Percentiles rank a stretch among this genome's conserved stretches.
Evolutionary conservation across 805 yeast genomes (phyloP).

Genomic region (Lachancea meyersii): DNA sequence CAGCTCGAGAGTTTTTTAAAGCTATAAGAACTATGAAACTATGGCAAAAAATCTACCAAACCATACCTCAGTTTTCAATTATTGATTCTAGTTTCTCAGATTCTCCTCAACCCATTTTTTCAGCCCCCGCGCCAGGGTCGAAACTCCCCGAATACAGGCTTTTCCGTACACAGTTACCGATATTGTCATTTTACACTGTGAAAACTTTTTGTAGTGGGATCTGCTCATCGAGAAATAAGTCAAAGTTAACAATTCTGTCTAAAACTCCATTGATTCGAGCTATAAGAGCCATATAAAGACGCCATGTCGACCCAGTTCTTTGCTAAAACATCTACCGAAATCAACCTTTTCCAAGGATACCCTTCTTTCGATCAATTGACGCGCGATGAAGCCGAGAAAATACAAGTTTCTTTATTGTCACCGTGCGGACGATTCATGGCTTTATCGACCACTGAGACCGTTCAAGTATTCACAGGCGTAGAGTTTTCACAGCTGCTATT

Average conservation of each 20-base stretch:
- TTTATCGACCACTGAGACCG: conserved; percentile 23
- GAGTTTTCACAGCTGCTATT: conserved; percentile 20
- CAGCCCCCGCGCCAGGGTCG: not conserved
- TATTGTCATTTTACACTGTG: not conserved
- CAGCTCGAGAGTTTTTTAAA: no score
- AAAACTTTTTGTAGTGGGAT: not conserved
- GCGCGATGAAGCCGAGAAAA: conserved; percentile 6
- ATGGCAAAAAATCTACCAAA: not conserved
- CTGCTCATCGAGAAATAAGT: no score
- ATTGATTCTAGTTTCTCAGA: no score
- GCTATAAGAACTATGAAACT: no score
- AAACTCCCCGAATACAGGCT: not conserved
- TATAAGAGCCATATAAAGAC: not conserved
- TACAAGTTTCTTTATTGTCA: conserved; percentile 26
- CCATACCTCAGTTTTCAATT: no score
- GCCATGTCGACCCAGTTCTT: conserved; percentile 33
- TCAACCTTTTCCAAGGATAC: conserved; percentile 33
- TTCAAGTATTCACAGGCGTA: conserved; percentile 27
- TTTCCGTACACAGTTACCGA: not conserved
- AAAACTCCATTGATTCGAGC: not conserved
- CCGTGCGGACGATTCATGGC: conserved; percentile 35
- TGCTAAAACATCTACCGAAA: conserved; percentile 31
- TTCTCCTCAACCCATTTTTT: not conserved
- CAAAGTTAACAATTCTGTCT: not conserved
- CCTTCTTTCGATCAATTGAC: conserved; percentile 19